These are phyloP conservation scores for Pyricularia sp. DNA, from an alignment of 2,329 filamentous ascomycete genomes.

Conservation along the genomic window DNA sequence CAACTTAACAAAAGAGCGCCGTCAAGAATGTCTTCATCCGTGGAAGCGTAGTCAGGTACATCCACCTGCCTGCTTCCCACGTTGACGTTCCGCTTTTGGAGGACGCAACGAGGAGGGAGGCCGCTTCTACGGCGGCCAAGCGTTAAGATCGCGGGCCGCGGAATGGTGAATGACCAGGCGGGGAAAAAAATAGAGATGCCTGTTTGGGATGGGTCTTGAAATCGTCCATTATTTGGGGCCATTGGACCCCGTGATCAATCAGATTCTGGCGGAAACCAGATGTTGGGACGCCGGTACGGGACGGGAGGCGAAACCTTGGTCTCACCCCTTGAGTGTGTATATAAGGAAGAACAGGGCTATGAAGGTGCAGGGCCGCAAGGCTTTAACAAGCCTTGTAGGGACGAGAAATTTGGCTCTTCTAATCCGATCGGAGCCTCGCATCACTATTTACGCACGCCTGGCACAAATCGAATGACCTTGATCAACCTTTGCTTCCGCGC, in stretches of 20 bases:
- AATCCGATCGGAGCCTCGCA: background rate
- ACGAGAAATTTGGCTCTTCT: background rate
- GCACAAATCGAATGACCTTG: background rate
- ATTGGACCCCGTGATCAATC: background rate
- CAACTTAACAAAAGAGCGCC: conserved; percentile 41
- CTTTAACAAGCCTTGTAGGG: background rate
- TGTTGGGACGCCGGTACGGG: background rate
- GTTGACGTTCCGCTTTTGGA: conserved; percentile 81
- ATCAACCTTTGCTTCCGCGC: background rate
- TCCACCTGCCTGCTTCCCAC: conserved; percentile 68
- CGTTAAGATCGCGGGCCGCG: conserved; percentile 7
- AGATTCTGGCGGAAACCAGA: background rate
- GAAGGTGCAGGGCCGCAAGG: background rate
- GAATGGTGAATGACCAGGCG: background rate
- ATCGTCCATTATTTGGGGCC: background rate
- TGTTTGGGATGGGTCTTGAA: background rate
- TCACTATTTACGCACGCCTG: background rate
- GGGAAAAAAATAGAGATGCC: background rate
- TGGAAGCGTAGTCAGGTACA: conserved; percentile 84
- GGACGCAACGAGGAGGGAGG: conserved; percentile 75
- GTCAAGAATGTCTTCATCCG: conserved; percentile 96
- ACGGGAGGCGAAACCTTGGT: background rate
- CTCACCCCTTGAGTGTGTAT: background rate
- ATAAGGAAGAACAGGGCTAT: background rate
- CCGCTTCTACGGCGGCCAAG: conserved; percentile 35